Evolutionary conservation across 768 basidiomycete genomes (phyloP).

Genomic region (Pulveroboletus frians): DNA sequence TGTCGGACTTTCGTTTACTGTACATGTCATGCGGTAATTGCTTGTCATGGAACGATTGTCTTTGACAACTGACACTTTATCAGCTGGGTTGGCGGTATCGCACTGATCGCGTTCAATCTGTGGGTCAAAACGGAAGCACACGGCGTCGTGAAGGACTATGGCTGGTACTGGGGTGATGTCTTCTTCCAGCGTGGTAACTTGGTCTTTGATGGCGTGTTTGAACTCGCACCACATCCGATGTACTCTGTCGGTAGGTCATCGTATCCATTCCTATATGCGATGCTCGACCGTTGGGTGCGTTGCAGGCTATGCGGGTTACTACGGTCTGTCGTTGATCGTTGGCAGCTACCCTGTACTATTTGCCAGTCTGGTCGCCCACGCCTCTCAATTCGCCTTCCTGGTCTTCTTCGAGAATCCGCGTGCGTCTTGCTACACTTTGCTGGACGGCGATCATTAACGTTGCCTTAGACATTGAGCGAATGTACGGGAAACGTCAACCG

Average conservation of each 20-base stretch:
- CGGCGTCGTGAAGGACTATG: constrained; percentile 95
- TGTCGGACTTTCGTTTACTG: constrained; percentile 59
- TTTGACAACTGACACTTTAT: constrained; percentile 1
- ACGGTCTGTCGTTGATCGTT: constrained; percentile 86
- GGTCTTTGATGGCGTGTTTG: constrained; percentile 97
- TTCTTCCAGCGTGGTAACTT: constrained; percentile 91
- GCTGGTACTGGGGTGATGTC: constrained; percentile 95
- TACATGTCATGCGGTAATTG: constrained; percentile 75
- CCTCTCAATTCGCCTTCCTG: constrained; percentile 94
- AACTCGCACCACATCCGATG: constrained; percentile 92
- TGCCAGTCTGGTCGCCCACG: constrained; percentile 89
- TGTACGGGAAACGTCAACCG: constrained; percentile 88
- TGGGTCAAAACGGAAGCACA: constrained; percentile 99
- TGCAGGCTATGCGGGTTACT: constrained; percentile 92
- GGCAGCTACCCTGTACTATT: constrained; percentile 91
- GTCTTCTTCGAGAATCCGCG: constrained; percentile 97
- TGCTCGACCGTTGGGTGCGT: not conserved
- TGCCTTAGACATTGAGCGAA: constrained; percentile 77
- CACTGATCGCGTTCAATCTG: constrained; percentile 88
- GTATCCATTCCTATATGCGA: not conserved
- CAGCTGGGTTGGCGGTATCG: constrained; percentile 84
- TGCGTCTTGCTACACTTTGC: constrained; percentile 37
- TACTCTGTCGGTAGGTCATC: constrained; percentile 69
- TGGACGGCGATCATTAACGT: not conserved
- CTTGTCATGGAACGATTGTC: not conserved